Evolutionary conservation across 139 green algal genomes (phyloP).

Genomic region (Chlorella ohadii): DNA sequence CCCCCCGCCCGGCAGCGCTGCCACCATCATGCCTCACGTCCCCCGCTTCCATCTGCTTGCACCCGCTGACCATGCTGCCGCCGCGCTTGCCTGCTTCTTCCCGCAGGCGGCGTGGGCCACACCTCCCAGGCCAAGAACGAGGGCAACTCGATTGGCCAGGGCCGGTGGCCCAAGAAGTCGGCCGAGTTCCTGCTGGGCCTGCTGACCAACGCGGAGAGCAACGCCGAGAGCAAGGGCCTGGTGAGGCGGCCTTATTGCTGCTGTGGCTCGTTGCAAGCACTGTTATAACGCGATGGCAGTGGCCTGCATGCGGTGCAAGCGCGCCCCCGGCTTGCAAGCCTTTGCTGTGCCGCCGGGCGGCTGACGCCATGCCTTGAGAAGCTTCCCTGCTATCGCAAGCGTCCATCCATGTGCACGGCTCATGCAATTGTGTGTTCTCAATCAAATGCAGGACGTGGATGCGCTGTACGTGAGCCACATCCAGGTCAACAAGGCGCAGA

Average conservation of each 20-base stretch:
- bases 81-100: not conserved
- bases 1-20: too few relatives aligned
- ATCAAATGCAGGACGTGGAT: slow-evolving; percentile 95
- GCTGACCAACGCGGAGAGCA: slow-evolving; percentile 99
- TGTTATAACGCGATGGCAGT: too few relatives aligned
- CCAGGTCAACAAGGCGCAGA: slow-evolving; percentile 97
- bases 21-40: not conserved
- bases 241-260: not conserved
- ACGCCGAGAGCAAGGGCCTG: slow-evolving; percentile 87
- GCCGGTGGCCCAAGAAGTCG: slow-evolving; percentile 97
- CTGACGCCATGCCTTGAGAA: too few relatives aligned
- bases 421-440: too few relatives aligned
- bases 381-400: too few relatives aligned
- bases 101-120: slow-evolving; percentile 76
- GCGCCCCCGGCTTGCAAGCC: too few relatives aligned
- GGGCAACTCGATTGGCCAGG: slow-evolving; percentile 84
- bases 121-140: slow-evolving; percentile 82
- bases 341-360: too few relatives aligned
- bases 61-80: not conserved
- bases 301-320: not conserved
- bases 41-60: too few relatives aligned
- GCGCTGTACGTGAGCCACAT: slow-evolving; percentile 94
- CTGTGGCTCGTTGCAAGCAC: too few relatives aligned
- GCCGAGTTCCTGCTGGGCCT: slow-evolving; percentile 94
- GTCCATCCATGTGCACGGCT: not conserved